Evolutionary conservation across 148 eudicot species (phyloP), one percentile per base, ranked within the genome.

Genomic region (Dianthus caryophyllus): DNA sequence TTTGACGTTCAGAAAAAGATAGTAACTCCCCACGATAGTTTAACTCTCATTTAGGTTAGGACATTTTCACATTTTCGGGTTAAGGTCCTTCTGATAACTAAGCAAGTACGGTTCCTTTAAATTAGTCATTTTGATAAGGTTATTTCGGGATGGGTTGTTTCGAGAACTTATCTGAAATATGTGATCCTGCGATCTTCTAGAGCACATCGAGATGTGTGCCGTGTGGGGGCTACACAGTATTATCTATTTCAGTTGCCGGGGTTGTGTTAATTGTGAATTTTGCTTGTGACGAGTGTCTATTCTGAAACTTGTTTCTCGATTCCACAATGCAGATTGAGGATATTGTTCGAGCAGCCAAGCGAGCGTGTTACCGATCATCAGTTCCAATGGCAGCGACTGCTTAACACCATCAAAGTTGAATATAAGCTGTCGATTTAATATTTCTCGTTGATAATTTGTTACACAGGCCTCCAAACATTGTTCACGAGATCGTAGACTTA

Each of bases 291-390:
- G 48, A 16, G 6, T 60, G 43, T 33, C 51, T 26, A 1, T 52
- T 7, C 0, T 62, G n/a, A 15, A 33, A 18, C 54, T 43, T 29
- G 14, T 6, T 26, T 12, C 9, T 69, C n/a, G 2, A 5, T 25
- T 22, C 2, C 14, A n/a, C 24, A 8, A 61, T 73, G 60, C 87
- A 89, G 96, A 66, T 92, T 46, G 96, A 92, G 57, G 97, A 92
- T 73, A 84, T 89, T 44, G 94, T 89, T 26, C 94, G 97, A 24
- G 97, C 93, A 21, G 93, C 85, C 8, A 89, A 85, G 74, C 87
- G 97, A 71, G 75, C 87, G 26, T 89, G 96, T 77, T 83, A 83
- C 81, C 80, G 93, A 78, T 73, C 96, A 78, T 73, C 96, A 61
- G 82, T 76, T 71, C 76, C 84, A 39, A 33, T 80, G 80, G 88